Evolutionary conservation across 106 monocot species (phyloP).

Genomic region (Iris macrosiphon): DNA sequence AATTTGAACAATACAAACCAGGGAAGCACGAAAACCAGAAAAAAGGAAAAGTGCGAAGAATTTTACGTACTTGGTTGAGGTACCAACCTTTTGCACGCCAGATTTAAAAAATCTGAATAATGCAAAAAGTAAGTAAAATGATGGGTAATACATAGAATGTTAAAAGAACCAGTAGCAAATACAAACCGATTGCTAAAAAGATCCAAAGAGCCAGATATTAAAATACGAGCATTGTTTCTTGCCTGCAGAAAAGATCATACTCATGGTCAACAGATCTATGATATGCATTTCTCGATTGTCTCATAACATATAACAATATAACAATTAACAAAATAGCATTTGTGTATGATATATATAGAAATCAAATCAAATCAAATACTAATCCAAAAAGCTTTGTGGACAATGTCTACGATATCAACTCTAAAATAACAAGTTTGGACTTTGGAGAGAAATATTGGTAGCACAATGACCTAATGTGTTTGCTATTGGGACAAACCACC

Average conservation of each 20-base stretch:
- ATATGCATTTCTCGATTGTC: not conserved
- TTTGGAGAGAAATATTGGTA: no score
- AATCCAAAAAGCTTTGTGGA: no score
- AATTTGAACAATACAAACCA: not conserved
- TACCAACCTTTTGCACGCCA: conserved; percentile 71
- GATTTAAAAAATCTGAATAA: conserved; percentile 59
- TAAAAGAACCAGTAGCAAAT: not conserved
- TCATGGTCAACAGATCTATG: not conserved
- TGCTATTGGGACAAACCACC: no score
- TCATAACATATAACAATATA: no score
- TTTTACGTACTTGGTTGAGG: conserved; percentile 47
- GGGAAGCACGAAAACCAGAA: not conserved
- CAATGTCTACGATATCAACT: no score
- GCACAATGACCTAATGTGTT: no score
- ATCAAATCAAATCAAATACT: no score
- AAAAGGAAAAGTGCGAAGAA: not conserved
- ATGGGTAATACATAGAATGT: no score
- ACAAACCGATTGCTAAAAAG: conserved; percentile 81
- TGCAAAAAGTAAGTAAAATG: not conserved
- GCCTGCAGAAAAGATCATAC: conserved; percentile 40
- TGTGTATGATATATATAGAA: no score
- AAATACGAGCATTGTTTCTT: conserved; percentile 89
- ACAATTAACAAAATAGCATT: no score
- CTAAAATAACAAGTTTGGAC: no score
- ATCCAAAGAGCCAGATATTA: conserved; percentile 92